Percentiles rank a stretch among this genome's conserved stretches.
phyloP scores from a whole-genome alignment of 2,329 filamentous ascomycete genomes.

The Aspergillus carbonarius region DNA sequence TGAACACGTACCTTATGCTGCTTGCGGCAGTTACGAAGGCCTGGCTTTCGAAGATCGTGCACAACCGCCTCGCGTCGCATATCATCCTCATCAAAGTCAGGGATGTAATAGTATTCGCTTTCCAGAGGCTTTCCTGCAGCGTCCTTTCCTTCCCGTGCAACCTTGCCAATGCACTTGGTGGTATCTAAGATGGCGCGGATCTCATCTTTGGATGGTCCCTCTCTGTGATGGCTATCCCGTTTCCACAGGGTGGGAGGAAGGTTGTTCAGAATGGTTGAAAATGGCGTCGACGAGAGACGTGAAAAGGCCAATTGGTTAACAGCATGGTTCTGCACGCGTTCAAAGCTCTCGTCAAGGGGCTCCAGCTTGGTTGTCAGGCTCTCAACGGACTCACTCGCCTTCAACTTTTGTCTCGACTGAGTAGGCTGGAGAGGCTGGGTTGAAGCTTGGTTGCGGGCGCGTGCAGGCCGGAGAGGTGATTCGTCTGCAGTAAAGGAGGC shows the following conservation, averaged over 20 bases:
- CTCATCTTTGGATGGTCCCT: constrained; percentile 57
- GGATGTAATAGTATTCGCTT: constrained; percentile 95
- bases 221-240: constrained; percentile 47
- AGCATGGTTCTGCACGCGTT: constrained; percentile 69
- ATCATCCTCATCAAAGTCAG: constrained; percentile 78
- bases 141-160: constrained; percentile 88
- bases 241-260: constrained; percentile 66
- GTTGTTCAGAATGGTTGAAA: constrained; percentile 85
- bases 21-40: constrained; percentile 84
- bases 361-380: constrained; percentile 20
- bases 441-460: constrained; percentile 29
- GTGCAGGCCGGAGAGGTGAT: constrained; percentile 58
- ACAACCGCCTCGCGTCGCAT: constrained; percentile 79
- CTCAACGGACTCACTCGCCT: constrained; percentile 18
- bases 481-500: constrained; percentile 69
- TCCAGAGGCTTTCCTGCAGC: constrained; percentile 90
- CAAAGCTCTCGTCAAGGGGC: constrained; percentile 27
- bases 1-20: constrained; percentile 79
- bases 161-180: constrained; percentile 80
- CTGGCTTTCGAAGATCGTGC: constrained; percentile 82
- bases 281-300: constrained; percentile 82
- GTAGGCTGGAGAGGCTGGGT: constrained; percentile 36
- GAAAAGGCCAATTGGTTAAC: constrained; percentile 96
- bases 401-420: constrained; percentile 29
- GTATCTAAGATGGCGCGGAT: constrained; percentile 71